Base-by-base conservation (phyloP, 1,139 yeast species). In the Saccharomyces pastorianus region DNA sequence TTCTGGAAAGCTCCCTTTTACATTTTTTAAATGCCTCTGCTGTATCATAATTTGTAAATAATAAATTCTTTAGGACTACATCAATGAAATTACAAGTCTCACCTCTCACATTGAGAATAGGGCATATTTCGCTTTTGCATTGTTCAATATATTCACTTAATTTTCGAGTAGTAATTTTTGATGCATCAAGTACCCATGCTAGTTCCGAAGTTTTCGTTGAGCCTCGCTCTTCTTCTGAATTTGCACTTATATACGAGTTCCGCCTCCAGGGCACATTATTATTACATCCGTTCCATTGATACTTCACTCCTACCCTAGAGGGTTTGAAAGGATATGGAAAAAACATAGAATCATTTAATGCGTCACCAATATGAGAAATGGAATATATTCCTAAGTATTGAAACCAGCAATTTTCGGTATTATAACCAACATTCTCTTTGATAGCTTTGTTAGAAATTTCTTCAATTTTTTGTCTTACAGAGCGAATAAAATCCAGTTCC, bases 71-170 rank as follows among this genome's bases (percentile, higher is more conserved):
- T 48, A 87, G 66, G 25, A 85, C 77, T 1, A 84, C 82, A 70
- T 93, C 99, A 60, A 87, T 71, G 61, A 90, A 91, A 64, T 91
- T 90, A 3, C 96, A 91, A 3, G 84, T 76, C 48, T 71, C 68
- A 1, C 3, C 80, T 68, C 53, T 88, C 66, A 0, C 73, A 73
- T 9, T 86, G 65, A 6, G 71, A 66, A 17, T 74, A 72, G 0
- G 96, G 95, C 46, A 80, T 23, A 48, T 70, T 0, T 82, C 79
- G 2, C 73, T 72, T 41, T 62, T 61, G 61, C 95, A 84, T 25
- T 70, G 69, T 9, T 72, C 71, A 8, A 91, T 65, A 65, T 81
- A 93, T 1, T 65, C 63, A 46, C 84, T 88, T 17, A 86, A 50
- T 23, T 57, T 71, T 20, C 66, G 67, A 1, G 63, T 64, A 0